Percentiles rank a stretch among this genome's conserved stretches.
Conservation (phyloP, 2,329 filamentous ascomycete genomes). For the Hirsutella thompsonii region DNA sequence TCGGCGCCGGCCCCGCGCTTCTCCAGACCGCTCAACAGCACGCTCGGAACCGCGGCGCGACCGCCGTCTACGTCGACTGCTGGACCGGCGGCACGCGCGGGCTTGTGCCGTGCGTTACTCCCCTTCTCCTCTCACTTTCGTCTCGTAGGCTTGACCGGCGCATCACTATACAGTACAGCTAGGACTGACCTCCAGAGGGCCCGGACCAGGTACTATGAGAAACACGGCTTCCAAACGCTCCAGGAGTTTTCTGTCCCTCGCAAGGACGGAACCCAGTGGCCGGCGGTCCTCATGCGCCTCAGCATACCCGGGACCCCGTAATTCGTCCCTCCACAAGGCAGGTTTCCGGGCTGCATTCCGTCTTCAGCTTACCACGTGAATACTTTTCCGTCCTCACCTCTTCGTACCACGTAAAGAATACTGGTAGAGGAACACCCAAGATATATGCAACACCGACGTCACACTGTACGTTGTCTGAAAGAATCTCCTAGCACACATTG, state of each 20-base stretch:
- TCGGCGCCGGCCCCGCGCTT: neutral
- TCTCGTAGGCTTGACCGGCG: neutral
- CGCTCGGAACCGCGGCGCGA: conserved; percentile 3
- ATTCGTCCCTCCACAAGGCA: neutral
- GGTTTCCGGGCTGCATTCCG: too few species aligned
- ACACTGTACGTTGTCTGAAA: too few species aligned
- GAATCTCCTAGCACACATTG: too few species aligned
- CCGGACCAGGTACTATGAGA: conserved; percentile 1
- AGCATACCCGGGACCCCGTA: neutral
- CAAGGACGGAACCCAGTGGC: conserved; percentile 1
- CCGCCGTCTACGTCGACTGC: conserved; percentile 13
- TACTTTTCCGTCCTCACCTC: too few species aligned
- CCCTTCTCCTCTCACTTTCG: neutral
- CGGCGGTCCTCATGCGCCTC: neutral
- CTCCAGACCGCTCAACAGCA: neutral
- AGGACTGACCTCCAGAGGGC: neutral
- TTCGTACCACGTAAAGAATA: too few species aligned
- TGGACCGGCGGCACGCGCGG: conserved; percentile 13
- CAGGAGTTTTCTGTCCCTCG: neutral
- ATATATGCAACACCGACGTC: too few species aligned
- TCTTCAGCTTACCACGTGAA: too few species aligned
- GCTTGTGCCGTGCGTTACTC: conserved; percentile 5
- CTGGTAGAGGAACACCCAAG: too few species aligned
- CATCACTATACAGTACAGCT: too few species aligned
- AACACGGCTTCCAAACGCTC: neutral